Evolutionary conservation across 345 rosid species (phyloP), one percentile per base, ranked within the genome.

Genomic region (Cardiospermum halicacabum): DNA sequence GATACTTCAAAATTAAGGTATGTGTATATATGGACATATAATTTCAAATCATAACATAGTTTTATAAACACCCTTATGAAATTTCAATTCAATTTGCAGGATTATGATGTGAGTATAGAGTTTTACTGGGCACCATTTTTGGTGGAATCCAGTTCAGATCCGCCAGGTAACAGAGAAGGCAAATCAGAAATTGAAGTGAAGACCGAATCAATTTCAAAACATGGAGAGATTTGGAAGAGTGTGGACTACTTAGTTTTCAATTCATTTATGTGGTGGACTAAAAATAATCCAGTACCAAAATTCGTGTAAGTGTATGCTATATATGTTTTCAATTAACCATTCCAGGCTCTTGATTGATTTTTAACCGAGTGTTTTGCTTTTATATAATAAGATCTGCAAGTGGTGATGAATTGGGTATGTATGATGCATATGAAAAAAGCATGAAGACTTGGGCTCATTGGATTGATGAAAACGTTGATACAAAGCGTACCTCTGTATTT

Each of bases 231-330:
- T 68, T 95, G 99, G 99, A 82, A 77, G 60, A 71, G 76, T 12
- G 97, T 83, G 40, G 97, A 95, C 78, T 89, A 77, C 75, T 80
- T 95, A 66, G 73, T 95, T 56, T 91, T 95, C 67, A 91, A 95
- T 74, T 83, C 94, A 6, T 95, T 91, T 70, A 85, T 91, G 6
- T 95, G 99, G 99, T 95, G 99, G 99, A 86, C 91, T 89, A 95
- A 85, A 39, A 78, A 73, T 58, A 56, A 73, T 48, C 73, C 84
- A 84, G 90, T 4, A 61, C 71, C 68, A 1, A 69, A 26, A 89
- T 89, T 91, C 62, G 58, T 87, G 97, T 90, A 70, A 82, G 95
- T 81, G 34, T 3, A 24, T 47, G 6, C 8, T 34, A 19, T n/a
- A n/a, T n/a, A n/a, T n/a, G n/a, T n/a, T n/a, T n/a, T n/a, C n/a